Evolutionary conservation across 129 eudicot species (phyloP), one percentile per base, ranked within the genome.

Genomic region (Deinandra increscens): DNA sequence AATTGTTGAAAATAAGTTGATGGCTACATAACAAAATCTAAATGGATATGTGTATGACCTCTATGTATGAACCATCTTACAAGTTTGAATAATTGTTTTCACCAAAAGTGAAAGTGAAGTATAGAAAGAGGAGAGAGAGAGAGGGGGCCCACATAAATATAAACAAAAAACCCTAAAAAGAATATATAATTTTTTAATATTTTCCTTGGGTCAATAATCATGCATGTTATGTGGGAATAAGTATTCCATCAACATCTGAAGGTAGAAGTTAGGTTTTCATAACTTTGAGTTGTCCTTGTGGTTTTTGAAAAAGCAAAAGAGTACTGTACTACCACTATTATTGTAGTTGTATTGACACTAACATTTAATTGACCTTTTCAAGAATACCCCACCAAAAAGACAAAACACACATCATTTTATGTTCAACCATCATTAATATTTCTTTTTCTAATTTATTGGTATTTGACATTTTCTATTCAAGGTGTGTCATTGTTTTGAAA

Each of bases 371-470:
- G 81, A 77, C 81, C 76, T 69, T 69, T 77, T 77, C 76, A 69
- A 77, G 80, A 37, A 9, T 61, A 76, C 71, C 81, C 81, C 81
- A 77, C 76, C 39, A 77, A 77, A 69, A 69, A 69, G 81, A 76
- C 81, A 76, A 69, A 76, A 76, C 81, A 77, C 76, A 62, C 71
- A 77, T 69, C 71, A 68, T 69, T 76, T 76, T 69, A 69, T 76
- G 71, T 69, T 61, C 75, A 69, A 44, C 70, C 80, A 69, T 69
- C 76, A 53, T 53, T 36, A 20, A 50, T 17, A 22, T 9, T 10
- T 19, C 42, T 15, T 37, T 37, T 62, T 18, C 7, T 26, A n/a
- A n/a, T n/a, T n/a, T n/a, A n/a, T n/a, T 56, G 63, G 10, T 31
- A 56, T 29, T 56, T 29, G 26, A 4, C 63, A 56, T 56, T 56